Evolutionary conservation across 805 yeast species (phyloP), one percentile per base, ranked within the genome.

Genomic region (Wickerhamomyces sydowiorum): DNA sequence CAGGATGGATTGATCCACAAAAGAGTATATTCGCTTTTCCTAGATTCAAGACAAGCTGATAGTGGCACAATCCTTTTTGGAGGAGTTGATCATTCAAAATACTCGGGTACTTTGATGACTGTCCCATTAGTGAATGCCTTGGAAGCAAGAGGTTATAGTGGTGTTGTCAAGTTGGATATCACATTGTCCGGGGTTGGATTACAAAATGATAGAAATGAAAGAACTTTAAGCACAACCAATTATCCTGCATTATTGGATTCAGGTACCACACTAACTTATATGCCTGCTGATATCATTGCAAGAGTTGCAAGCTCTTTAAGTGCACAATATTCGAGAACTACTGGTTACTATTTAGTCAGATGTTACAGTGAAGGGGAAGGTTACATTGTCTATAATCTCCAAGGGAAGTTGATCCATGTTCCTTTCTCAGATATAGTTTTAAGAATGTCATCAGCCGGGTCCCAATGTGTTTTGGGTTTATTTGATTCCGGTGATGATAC

Each of bases 21-120:
- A 38, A 67, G 69, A 31, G 75, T 75, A 1, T 86, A 82, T 57
- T 83, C 91, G 0, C 64, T 86, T 42, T 83, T 67, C 52, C 67
- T 86, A 59, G 73, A 79, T 50, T 61, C 63, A 3, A 50, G 56
- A 10, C 60, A 61, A 28, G 63, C 75, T 0, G 36, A 52, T 5
- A 46, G 65, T 1, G 90, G 88, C 6, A 61, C 70, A n/a, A 66
- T 84, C 18, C 58, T 84, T 38, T 85, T 85, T 65, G 91, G 93
- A 37, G 93, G 82, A 24, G 72, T 80, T 22, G 91, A 84, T 53
- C 75, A 72, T 45, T 70, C 76, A 30, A 82, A 82, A 60, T 81
- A 76, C 57, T 41, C 61, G 0, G 89, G 88, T 14, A 46, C 58
- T 14, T 59, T 81, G 29, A 58, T 67, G 25, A 61, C 76, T 1